Conservation (phyloP, 805 yeast genomes). For the Limtongozyma cylindracea region DNA sequence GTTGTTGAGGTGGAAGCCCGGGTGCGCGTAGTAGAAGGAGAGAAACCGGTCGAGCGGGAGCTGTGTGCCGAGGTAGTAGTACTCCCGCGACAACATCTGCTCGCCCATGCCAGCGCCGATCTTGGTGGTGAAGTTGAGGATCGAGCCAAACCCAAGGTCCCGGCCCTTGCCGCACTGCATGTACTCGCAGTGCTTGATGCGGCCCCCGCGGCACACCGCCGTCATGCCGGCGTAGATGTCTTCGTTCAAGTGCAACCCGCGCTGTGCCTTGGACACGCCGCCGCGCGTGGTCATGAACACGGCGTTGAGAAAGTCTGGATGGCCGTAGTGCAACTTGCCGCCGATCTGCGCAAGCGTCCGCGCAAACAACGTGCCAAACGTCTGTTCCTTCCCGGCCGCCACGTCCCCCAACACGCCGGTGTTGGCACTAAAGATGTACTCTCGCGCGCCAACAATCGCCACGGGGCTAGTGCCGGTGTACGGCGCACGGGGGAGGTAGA, state of each 20-base stretch:
- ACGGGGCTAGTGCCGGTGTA: constrained; percentile 19
- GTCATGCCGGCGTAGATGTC: constrained; percentile 93
- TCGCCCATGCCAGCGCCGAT: constrained; percentile 99
- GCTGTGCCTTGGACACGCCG: constrained; percentile 87
- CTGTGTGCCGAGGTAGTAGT: constrained; percentile 74
- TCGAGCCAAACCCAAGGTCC: constrained; percentile 83
- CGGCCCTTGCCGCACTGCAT: constrained; percentile 95
- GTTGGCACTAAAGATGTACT: constrained; percentile 80
- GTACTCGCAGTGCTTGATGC: constrained; percentile 87
- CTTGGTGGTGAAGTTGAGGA: constrained; percentile 79
- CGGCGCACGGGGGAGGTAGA: too few relatives aligned
- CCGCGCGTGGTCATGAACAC: constrained; percentile 90
- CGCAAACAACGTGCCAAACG: constrained; percentile 89
- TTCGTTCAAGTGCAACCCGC: constrained; percentile 78
- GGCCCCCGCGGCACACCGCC: constrained; percentile 73
- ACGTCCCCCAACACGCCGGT: constrained; percentile 86
- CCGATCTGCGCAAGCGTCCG: constrained; percentile 85
- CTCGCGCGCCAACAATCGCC: constrained; percentile 89
- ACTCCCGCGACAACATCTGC: constrained; percentile 77
- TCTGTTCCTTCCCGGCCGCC: constrained; percentile 94
- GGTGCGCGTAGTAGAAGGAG: constrained; percentile 89
- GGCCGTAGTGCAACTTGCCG: constrained; percentile 88
- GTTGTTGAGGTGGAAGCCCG: constrained; percentile 88
- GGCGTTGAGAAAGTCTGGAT: constrained; percentile 83
- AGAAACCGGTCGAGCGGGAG: constrained; percentile 74